Percentiles rank a stretch among this genome's conserved stretches.
Evolutionary conservation across 352 stramenopile species (phyloP).

Genomic region (Blastocystis sp.): DNA sequence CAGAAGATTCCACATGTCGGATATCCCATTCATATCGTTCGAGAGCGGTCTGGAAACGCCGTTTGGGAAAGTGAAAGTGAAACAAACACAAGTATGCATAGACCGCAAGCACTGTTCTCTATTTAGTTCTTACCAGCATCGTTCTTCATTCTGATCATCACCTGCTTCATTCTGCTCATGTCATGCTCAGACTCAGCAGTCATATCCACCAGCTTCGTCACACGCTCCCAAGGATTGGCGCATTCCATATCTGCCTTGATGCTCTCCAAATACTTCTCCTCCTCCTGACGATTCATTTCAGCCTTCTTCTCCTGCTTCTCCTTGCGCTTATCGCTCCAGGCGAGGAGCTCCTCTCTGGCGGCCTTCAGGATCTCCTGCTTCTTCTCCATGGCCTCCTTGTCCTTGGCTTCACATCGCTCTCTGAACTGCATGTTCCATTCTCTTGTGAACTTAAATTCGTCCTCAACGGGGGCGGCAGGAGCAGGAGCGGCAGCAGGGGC

Average conservation of each 20-base stretch:
- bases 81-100: slow-evolving; percentile 65
- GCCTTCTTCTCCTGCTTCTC: slow-evolving; percentile 64
- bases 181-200: slow-evolving; percentile 62
- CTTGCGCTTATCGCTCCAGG: slow-evolving; percentile 70
- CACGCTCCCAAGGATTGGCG: slow-evolving; percentile 75
- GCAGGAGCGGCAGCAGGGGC: background rate
- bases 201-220: slow-evolving; percentile 75
- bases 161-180: slow-evolving; percentile 74
- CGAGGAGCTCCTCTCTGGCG: slow-evolving; percentile 72
- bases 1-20: background rate
- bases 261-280: slow-evolving; percentile 72
- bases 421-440: slow-evolving; percentile 72
- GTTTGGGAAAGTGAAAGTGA: background rate
- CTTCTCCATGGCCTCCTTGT: slow-evolving; percentile 69
- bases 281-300: slow-evolving; percentile 75
- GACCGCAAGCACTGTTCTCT: slow-evolving; percentile 33
- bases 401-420: slow-evolving; percentile 70
- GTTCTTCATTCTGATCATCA: slow-evolving; percentile 76
- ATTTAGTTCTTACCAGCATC: slow-evolving; percentile 73
- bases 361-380: slow-evolving; percentile 72
- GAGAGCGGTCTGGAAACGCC: background rate
- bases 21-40: background rate
- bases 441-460: slow-evolving; percentile 73
- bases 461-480: slow-evolving; percentile 15
- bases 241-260: slow-evolving; percentile 67